These are phyloP conservation scores for Gymnopilus dilepis DNA, from an alignment of 768 basidiomycete genomes.

Conservation along the genomic window DNA sequence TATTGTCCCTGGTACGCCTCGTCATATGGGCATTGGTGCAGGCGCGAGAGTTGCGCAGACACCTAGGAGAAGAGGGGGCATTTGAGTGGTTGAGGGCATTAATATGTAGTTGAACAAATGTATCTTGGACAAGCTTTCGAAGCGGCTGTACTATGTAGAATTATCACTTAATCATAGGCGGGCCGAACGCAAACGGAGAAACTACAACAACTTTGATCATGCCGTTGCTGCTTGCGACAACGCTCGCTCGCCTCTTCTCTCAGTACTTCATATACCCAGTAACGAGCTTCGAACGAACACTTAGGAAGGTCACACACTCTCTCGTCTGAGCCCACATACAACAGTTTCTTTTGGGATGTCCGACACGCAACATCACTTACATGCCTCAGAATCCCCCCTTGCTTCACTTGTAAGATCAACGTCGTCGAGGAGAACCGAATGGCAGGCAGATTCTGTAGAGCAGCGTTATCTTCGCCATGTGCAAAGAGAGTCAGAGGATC, in stretches of 20 bases:
- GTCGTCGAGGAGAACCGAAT: conserved; percentile 47
- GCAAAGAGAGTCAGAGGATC: background rate
- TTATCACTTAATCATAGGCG: background rate
- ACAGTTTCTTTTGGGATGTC: background rate
- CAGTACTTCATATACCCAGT: background rate
- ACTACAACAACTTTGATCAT: background rate
- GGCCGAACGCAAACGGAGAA: background rate
- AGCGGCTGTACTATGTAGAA: too few species aligned
- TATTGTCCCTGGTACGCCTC: conserved; percentile 81
- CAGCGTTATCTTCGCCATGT: conserved; percentile 20
- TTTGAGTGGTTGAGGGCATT: conserved; percentile 47
- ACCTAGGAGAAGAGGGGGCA: conserved; percentile 73
- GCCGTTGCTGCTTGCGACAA: background rate
- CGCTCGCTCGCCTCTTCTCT: background rate
- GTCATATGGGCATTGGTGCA: conserved; percentile 70
- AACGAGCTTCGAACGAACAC: background rate
- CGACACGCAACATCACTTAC: background rate
- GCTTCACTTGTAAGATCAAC: conserved; percentile 60
- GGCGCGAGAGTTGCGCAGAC: conserved; percentile 73
- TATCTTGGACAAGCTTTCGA: too few species aligned
- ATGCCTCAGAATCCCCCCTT: conserved; percentile 54
- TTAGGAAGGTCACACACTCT: background rate
- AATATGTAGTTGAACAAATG: too few species aligned
- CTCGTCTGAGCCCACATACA: too few species aligned
- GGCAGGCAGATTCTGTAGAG: conserved; percentile 14